phyloP scores from a whole-genome alignment of 2,329 filamentous ascomycete species.

The Claviceps capensis region DNA sequence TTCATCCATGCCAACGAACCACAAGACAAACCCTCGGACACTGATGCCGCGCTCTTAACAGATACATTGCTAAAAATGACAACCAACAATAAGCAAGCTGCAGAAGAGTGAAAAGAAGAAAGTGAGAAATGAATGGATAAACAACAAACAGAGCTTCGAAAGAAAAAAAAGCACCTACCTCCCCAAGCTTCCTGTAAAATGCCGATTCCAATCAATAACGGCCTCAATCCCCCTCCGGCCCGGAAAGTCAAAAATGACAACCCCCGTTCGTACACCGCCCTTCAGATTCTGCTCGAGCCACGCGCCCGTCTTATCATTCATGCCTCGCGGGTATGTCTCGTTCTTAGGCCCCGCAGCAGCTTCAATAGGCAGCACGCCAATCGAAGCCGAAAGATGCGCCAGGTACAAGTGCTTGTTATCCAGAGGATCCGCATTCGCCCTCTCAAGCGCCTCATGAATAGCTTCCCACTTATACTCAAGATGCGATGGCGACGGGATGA shows the following conservation, averaged over 20 bases:
- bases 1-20: too few species aligned
- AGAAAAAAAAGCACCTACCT: background rate
- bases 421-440: conserved; percentile 18
- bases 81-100: background rate
- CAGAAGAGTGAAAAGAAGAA: background rate
- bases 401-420: conserved; percentile 28
- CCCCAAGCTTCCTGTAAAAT: background rate
- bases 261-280: conserved; percentile 23
- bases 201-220: conserved; percentile 27
- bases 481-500: conserved; percentile 27
- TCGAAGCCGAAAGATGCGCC: conserved; percentile 32
- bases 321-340: conserved; percentile 24
- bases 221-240: conserved; percentile 27
- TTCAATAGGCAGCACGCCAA: conserved; percentile 35
- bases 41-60: background rate
- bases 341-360: conserved; percentile 34
- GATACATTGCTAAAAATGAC: background rate
- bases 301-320: conserved; percentile 35
- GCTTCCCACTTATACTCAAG: conserved; percentile 34
- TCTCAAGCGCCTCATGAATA: conserved; percentile 26
- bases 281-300: conserved; percentile 22
- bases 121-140: background rate
- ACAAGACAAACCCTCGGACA: too few species aligned
- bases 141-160: background rate
- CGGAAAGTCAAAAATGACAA: conserved; percentile 37